phyloP scores from a whole-genome alignment of 352 stramenopile species.

The Blastocystis sp. region DNA sequence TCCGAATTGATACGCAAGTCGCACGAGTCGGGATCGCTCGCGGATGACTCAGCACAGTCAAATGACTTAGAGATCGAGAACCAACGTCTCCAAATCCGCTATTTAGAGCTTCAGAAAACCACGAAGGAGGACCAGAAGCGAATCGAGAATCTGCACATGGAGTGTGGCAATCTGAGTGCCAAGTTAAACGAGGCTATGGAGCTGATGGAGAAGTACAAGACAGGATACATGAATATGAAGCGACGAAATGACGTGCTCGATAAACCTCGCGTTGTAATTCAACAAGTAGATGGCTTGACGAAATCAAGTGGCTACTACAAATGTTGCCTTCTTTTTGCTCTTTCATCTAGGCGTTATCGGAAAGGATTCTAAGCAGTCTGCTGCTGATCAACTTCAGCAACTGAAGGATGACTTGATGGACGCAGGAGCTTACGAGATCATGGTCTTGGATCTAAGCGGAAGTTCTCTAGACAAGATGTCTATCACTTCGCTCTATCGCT shows the following conservation, averaged over 20 bases:
- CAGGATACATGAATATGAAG: constrained; percentile 49
- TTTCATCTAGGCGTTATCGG: background rate
- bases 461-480: background rate
- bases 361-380: background rate
- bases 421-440: background rate
- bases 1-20: background rate
- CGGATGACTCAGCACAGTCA: background rate
- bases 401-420: constrained; percentile 44
- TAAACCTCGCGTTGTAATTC: background rate
- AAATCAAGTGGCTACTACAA: background rate
- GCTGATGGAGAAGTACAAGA: constrained; percentile 54
- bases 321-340: background rate
- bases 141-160: background rate
- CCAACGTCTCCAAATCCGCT: background rate
- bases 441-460: background rate
- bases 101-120: background rate
- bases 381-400: background rate
- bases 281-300: background rate
- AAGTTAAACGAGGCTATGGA: constrained; percentile 16
- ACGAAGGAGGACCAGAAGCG: background rate
- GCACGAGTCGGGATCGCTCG: background rate
- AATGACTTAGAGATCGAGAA: background rate
- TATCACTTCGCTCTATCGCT: background rate
- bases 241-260: background rate
- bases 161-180: background rate